Evolutionary conservation across 305 asterid species (phyloP), one percentile per base, ranked within the genome.

Genomic region (Fraxinus latifolia): DNA sequence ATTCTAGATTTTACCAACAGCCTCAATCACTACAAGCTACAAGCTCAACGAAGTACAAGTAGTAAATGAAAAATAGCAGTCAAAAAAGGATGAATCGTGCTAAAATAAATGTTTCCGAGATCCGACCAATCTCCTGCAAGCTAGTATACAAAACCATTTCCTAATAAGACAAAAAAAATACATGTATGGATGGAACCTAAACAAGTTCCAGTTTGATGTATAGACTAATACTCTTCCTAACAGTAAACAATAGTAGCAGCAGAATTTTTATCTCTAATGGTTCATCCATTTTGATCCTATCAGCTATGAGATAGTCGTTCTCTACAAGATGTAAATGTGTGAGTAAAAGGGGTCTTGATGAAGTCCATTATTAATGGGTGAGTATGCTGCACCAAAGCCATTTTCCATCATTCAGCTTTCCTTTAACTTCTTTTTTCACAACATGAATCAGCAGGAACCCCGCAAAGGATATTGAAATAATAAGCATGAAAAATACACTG

Each of bases 401-500:
- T 88, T 85, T 93, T 17, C 98, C 98, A 82, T 92, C 91, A 58
- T 87, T 87, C 77, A 87, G 33, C 90, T 93, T 93, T 34, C 77
- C 92, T 80, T 83, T 82, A 58, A 96, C 85, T 86, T 96, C 99
- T 34, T 80, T 89, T 75, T 21, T 93, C 44, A 91, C 97, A 15
- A 94, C 93, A 62, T 77, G 87, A 76, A 92, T 84, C 91, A 96
- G 82, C 81, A 92, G 85, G 82, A 83, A 81, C 7, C 84, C 88
- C n/a, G 99, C 97, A 68, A 90, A 2, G 19, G 71, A 39, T 62
- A 90, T 84, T 5, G 97, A 93, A 80, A 88, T 84, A 77, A 91
- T 91, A 47, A 96, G 98, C 97, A 96, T 89, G 36, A 88, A 74
- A 85, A 96, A 96, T 5, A 96, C 97, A 42, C 92, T 90, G 79